Evolutionary conservation across 345 rosid genomes (phyloP).

Genomic region (Toxicodendron radicans): DNA sequence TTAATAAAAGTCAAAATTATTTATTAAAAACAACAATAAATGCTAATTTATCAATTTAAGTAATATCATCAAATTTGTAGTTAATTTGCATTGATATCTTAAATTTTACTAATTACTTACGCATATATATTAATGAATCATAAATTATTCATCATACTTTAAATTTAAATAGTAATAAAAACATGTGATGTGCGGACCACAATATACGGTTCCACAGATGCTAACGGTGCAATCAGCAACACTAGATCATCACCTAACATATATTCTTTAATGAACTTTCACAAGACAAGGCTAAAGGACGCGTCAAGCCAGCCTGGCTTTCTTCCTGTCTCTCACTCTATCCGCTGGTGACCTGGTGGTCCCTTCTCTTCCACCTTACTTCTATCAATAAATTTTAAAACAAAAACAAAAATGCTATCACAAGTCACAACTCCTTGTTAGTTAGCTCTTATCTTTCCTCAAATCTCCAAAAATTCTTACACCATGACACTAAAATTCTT

Average conservation of each 20-base stretch:
- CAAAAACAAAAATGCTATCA: too few relatives aligned
- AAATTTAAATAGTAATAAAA: too few relatives aligned
- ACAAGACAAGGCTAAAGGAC: slow-evolving; percentile 12
- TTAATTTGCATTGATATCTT: too few relatives aligned
- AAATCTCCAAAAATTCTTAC: not conserved
- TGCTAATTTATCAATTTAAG: too few relatives aligned
- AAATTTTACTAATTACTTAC: too few relatives aligned
- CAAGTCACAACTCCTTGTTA: not conserved
- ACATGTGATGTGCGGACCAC: not conserved
- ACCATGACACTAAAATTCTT: not conserved
- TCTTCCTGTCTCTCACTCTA: not conserved
- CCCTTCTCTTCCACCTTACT: not conserved
- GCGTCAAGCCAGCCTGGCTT: slow-evolving; percentile 53
- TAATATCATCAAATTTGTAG: too few relatives aligned
- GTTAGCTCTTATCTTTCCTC: not conserved
- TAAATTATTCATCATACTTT: too few relatives aligned
- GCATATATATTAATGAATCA: too few relatives aligned
- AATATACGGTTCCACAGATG: too few relatives aligned
- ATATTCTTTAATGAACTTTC: not conserved
- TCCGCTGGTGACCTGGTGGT: not conserved
- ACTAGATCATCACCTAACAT: slow-evolving; percentile 7
- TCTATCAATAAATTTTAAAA: too few relatives aligned
- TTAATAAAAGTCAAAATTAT: too few relatives aligned
- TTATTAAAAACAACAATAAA: too few relatives aligned
- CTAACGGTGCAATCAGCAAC: slow-evolving; percentile 6